Base-by-base conservation (phyloP, 2,329 filamentous ascomycete species). In the Penicillium sp. region DNA sequence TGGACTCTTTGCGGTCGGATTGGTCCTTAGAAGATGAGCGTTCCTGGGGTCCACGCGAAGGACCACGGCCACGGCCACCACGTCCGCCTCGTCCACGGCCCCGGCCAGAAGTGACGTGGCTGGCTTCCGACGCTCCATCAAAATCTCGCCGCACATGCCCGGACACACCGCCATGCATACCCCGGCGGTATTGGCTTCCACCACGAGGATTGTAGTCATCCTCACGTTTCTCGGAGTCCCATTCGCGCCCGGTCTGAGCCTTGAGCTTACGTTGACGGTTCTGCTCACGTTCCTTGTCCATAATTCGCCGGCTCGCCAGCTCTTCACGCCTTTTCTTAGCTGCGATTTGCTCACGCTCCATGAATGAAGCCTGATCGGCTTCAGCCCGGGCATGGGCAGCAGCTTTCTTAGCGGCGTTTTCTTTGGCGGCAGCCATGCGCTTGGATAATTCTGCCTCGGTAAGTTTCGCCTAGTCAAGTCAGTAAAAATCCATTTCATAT, bases 361-460 rank as follows among this genome's bases (percentile, higher is more conserved):
- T 79, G 67, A 87, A 88, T 0, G 81, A 82, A 3, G 84, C 85
- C 51, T 82, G 80, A 61, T 89, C 86, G n/a, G 84, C 85, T 73
- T 88, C 83, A n/a, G 85, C 85, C 25, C 85, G 80, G 1, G 82
- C 82, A 66, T 89, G 85, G 0, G 84, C 83, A 8, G 82, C 84
- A 8, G 80, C 78, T 14, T 84, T 77, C 48, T 82, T 79, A 6
- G 81, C 82, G 51, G 86, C 87, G 54, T 85, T 82, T 61, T 86
- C 78, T 58, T 81, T 80, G 63, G 87, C 87, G 33, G 79, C 77
- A 7, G 81, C 83, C 56, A 89, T 82, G 57, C 84, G 83, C 44
- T 80, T 81, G 3, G 78, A 79, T 7, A 89, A 78, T 68, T 89
- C 82, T 59, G 81, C 82, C 66, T 88, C 85, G 2, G 85, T 88